A percentile compares a stretch with the other conserved stretches of the same genome.
Evolutionary conservation across 2,329 filamentous ascomycete genomes (phyloP).

Genomic region (Fusarium vanettenii): DNA sequence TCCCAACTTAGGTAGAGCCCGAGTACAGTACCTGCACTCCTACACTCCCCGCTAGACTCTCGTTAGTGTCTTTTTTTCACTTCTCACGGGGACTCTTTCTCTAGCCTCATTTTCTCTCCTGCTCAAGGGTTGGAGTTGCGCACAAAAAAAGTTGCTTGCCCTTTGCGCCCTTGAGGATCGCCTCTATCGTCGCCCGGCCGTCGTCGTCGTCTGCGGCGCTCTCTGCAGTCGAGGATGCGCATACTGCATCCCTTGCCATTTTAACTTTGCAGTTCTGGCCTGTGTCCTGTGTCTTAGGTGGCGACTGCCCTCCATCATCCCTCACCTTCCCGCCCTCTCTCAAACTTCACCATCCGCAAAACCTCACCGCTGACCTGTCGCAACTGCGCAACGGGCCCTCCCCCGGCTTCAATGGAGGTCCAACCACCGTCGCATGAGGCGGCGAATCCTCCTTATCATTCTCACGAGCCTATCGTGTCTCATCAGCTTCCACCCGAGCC

Average conservation of each 20-base stretch:
- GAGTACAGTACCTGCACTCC: constrained; percentile 5
- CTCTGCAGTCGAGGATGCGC: constrained; percentile 18
- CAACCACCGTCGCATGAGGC: constrained; percentile 26
- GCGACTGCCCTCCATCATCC: constrained; percentile 31
- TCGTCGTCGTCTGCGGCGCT: neutral
- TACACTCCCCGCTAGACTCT: neutral
- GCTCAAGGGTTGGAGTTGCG: constrained; percentile 4
- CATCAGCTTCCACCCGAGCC: constrained; percentile 11
- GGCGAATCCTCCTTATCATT: constrained; percentile 15
- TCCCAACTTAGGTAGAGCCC: neutral
- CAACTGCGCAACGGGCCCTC: constrained; percentile 29
- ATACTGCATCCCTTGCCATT: constrained; percentile 5
- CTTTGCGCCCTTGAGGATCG: neutral
- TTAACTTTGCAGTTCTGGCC: constrained; percentile 20
- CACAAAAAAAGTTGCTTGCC: constrained; percentile 2
- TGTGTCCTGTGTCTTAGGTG: constrained; percentile 32
- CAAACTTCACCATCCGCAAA: constrained; percentile 10
- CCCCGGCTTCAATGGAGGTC: constrained; percentile 37
- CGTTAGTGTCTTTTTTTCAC: constrained; percentile 8
- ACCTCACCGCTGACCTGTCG: constrained; percentile 24
- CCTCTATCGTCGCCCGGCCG: neutral
- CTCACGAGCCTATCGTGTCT: constrained; percentile 20
- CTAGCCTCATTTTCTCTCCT: constrained; percentile 25
- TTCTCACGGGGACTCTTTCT: constrained; percentile 20
- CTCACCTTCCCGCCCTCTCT: constrained; percentile 22